Evolutionary conservation across 2,329 filamentous ascomycete species (phyloP).

Genomic region (Colletotrichum graminicola): DNA sequence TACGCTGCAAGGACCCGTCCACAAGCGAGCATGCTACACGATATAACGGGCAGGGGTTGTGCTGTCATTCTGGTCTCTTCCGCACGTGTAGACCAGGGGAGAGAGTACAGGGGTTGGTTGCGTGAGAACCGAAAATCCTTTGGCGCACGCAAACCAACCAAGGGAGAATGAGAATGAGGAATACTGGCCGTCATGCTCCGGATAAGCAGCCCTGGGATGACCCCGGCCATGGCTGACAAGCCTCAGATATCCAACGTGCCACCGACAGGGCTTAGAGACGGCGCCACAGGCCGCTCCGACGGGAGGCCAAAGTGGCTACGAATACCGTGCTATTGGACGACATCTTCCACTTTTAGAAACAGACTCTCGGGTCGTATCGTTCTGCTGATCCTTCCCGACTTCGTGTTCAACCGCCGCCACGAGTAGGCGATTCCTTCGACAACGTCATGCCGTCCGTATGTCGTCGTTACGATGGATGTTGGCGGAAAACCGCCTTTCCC

Average conservation of each 20-base stretch:
- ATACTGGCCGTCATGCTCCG: slow-evolving; percentile 6
- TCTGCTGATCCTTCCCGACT: slow-evolving; percentile 21
- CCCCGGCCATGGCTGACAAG: slow-evolving; percentile 19
- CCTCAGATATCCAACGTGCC: slow-evolving; percentile 28
- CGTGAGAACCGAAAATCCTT: background rate
- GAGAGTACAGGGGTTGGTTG: slow-evolving; percentile 13
- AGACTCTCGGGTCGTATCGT: slow-evolving; percentile 9
- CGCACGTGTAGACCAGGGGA: slow-evolving; percentile 32
- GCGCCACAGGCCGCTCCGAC: background rate
- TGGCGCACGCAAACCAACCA: slow-evolving; percentile 5
- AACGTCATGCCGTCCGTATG: background rate
- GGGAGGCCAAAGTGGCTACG: background rate
- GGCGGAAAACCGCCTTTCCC: background rate
- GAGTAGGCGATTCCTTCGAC: background rate
- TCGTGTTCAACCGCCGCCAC: slow-evolving; percentile 4
- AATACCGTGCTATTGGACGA: slow-evolving; percentile 17
- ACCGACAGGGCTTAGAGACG: slow-evolving; percentile 18
- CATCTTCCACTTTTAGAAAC: slow-evolving; percentile 4
- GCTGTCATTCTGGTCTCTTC: slow-evolving; percentile 20
- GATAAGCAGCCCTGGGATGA: background rate
- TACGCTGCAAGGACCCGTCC: background rate
- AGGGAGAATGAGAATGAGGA: slow-evolving; percentile 26
- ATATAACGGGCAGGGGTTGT: slow-evolving; percentile 7
- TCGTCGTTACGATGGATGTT: slow-evolving; percentile 8
- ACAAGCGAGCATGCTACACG: slow-evolving; percentile 7